phyloP scores from a whole-genome alignment of 371 early-diverging fungal species.

The Mortierella sp. region DNA sequence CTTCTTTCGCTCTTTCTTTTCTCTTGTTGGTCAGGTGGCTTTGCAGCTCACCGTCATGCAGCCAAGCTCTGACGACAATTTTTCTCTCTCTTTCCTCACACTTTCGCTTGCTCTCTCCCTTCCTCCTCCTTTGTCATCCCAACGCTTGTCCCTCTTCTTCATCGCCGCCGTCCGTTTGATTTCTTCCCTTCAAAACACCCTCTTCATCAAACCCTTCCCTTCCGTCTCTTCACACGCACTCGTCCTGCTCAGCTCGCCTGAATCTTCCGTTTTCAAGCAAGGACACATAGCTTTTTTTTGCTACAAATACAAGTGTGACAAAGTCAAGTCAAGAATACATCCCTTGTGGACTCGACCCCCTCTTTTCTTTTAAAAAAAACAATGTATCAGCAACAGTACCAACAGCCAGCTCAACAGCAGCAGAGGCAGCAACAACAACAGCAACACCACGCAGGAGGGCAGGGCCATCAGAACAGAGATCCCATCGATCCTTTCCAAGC shows the following conservation, averaged over 20 bases:
- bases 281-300: not conserved
- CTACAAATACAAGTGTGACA: not conserved
- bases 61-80: not conserved
- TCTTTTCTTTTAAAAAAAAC: not conserved
- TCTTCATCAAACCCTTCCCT: not conserved
- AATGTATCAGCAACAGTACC: slow-evolving; percentile 55
- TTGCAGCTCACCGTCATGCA: not conserved
- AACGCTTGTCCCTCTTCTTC: not conserved
- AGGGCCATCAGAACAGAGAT: slow-evolving; percentile 40
- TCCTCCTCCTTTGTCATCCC: slow-evolving; percentile 4
- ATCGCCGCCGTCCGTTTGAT: not conserved
- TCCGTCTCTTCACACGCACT: not conserved
- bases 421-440: slow-evolving; percentile 23
- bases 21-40: slow-evolving; percentile 8
- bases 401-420: slow-evolving; percentile 23
- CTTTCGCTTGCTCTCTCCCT: not conserved
- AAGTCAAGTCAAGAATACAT: not conserved
- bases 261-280: not conserved
- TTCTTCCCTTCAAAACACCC: not conserved
- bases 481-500: slow-evolving; percentile 37
- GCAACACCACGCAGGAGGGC: slow-evolving; percentile 28
- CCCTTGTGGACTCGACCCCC: not conserved
- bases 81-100: not conserved
- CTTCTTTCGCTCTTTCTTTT: not conserved
- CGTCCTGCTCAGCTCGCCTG: not conserved